These are phyloP conservation scores for Chamaenerion angustifolium DNA, from an alignment of 345 rosid species.

Conservation along the genomic window DNA sequence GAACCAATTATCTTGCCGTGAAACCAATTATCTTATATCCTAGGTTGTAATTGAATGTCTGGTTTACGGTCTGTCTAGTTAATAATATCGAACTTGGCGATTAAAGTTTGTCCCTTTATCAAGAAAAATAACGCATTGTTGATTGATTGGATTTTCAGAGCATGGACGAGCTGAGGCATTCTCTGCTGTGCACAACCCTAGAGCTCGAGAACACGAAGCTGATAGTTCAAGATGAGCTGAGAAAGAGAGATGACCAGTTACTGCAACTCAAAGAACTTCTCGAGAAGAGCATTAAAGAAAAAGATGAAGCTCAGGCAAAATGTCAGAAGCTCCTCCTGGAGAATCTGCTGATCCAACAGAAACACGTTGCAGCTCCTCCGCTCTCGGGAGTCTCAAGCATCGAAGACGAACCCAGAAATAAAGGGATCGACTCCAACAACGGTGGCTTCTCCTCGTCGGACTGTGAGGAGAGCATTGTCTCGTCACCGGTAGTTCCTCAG, in stretches of 20 bases:
- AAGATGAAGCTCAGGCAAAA: constrained; percentile 55
- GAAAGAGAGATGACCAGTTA: constrained; percentile 57
- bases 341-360: constrained; percentile 38
- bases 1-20: too few relatives aligned
- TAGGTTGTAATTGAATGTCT: constrained; percentile 3
- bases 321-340: constrained; percentile 44
- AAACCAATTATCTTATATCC: too few relatives aligned
- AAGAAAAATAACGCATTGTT: too few relatives aligned
- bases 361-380: constrained; percentile 25
- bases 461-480: constrained; percentile 10
- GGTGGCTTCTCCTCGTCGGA: constrained; percentile 8
- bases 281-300: constrained; percentile 42
- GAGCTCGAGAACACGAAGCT: constrained; percentile 75
- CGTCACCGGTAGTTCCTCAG: constrained; percentile 6
- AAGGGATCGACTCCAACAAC: constrained; percentile 35
- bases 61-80: too few relatives aligned
- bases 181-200: constrained; percentile 48
- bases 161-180: constrained; percentile 57
- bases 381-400: constrained; percentile 77
- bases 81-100: too few relatives aligned
- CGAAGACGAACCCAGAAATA: constrained; percentile 61
- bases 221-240: constrained; percentile 58
- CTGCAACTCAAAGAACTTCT: constrained; percentile 44
- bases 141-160: constrained; percentile 21
- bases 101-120: too few relatives aligned